Percentiles rank a stretch among this genome's conserved stretches.
These are phyloP conservation scores for Bipolaris zeicola DNA, from an alignment of 2,329 filamentous ascomycete species.

Conservation along the genomic window DNA sequence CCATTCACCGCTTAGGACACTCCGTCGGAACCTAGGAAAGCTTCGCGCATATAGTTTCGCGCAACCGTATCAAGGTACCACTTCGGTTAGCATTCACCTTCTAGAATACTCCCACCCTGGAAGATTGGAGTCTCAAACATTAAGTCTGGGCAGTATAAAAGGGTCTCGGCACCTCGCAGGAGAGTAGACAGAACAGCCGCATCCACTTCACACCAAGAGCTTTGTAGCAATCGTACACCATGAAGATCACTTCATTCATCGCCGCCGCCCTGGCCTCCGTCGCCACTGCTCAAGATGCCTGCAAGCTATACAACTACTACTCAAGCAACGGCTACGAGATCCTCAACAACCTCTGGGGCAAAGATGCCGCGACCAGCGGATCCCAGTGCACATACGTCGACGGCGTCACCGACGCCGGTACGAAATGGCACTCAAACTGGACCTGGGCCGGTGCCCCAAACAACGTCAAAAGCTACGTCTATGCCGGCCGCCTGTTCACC, in stretches of 20 bases:
- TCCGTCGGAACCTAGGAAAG: neutral
- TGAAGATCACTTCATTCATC: conserved; percentile 6
- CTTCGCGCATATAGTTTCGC: neutral
- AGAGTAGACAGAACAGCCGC: neutral
- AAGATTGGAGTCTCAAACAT: too few relatives aligned
- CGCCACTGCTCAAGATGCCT: conserved; percentile 11
- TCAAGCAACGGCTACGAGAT: conserved; percentile 29
- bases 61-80: neutral
- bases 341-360: conserved; percentile 33
- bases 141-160: neutral
- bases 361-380: conserved; percentile 14
- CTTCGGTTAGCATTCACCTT: too few relatives aligned
- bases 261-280: conserved; percentile 2
- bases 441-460: conserved; percentile 26
- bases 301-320: conserved; percentile 27
- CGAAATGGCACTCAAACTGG: conserved; percentile 28
- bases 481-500: conserved; percentile 22
- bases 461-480: conserved; percentile 33
- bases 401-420: conserved; percentile 17
- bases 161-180: neutral
- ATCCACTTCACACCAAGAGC: neutral
- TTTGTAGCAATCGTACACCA: neutral
- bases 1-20: neutral
- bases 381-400: conserved; percentile 29
- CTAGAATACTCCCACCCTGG: too few relatives aligned